Evolutionary conservation across 2,329 filamentous ascomycete species (phyloP).

Genomic region (Elsinoe ampelina): DNA sequence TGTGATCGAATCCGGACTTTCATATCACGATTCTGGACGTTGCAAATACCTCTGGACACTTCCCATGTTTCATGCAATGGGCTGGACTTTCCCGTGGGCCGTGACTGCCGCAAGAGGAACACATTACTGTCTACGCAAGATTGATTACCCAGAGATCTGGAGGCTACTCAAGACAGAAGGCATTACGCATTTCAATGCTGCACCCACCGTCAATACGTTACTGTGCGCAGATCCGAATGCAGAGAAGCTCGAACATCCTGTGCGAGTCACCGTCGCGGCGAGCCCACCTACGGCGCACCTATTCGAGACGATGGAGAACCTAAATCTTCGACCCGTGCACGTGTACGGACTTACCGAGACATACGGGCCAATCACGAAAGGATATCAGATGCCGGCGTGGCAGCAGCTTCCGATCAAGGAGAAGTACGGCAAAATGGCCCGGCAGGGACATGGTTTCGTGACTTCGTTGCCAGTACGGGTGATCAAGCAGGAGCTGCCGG

Average conservation of each 20-base stretch:
- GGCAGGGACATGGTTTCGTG: slow-evolving; percentile 87
- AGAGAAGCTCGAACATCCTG: slow-evolving; percentile 52
- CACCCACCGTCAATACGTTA: slow-evolving; percentile 91
- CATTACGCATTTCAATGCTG: slow-evolving; percentile 92
- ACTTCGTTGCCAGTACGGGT: slow-evolving; percentile 72
- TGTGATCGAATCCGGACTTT: slow-evolving; percentile 79
- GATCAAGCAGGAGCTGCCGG: slow-evolving; percentile 62
- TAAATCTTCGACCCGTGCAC: slow-evolving; percentile 86
- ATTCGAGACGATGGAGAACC: slow-evolving; percentile 80
- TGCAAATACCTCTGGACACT: slow-evolving; percentile 74
- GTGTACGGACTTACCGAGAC: slow-evolving; percentile 85
- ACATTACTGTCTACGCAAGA: slow-evolving; percentile 87
- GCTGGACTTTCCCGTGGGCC: slow-evolving; percentile 46
- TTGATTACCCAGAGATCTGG: slow-evolving; percentile 94
- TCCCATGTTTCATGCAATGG: slow-evolving; percentile 69
- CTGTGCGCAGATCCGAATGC: slow-evolving; percentile 75
- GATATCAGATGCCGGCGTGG: slow-evolving; percentile 81
- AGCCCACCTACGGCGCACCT: slow-evolving; percentile 82
- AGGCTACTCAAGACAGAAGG: slow-evolving; percentile 71
- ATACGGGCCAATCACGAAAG: slow-evolving; percentile 91
- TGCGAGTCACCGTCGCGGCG: slow-evolving; percentile 85
- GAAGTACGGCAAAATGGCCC: slow-evolving; percentile 80
- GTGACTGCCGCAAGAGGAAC: slow-evolving; percentile 91
- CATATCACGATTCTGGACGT: slow-evolving; percentile 48
- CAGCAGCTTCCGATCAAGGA: slow-evolving; percentile 62